phyloP scores from a whole-genome alignment of 2,329 filamentous ascomycete species.

The Apiospora pterosperma region DNA sequence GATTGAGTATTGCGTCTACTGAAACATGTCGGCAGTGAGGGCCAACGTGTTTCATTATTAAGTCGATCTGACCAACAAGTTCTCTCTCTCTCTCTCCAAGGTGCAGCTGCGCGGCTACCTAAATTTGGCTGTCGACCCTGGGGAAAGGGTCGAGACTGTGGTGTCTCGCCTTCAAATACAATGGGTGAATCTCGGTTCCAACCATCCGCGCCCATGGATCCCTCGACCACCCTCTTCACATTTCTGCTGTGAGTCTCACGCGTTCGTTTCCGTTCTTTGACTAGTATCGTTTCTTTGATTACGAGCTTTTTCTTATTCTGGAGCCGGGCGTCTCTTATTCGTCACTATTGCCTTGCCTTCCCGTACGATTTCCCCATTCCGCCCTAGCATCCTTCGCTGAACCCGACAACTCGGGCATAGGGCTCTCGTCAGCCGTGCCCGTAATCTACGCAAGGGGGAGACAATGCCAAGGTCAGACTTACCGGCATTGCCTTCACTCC shows the following conservation, averaged over 20 bases:
- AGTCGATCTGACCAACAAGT: neutral
- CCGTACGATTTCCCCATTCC: neutral
- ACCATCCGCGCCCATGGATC: slow-evolving; percentile 43
- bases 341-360: neutral
- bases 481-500: slow-evolving; percentile 3
- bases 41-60: neutral
- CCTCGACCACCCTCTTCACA: slow-evolving; percentile 63
- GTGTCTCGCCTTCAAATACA: neutral
- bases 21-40: slow-evolving; percentile 3
- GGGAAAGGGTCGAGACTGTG: no score
- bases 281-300: neutral
- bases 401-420: neutral
- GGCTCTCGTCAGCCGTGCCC: neutral
- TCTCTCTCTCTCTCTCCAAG: neutral
- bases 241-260: slow-evolving; percentile 60
- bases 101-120: neutral
- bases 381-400: neutral
- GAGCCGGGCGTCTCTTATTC: slow-evolving; percentile 8
- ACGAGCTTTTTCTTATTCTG: slow-evolving; percentile 13
- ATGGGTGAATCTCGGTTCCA: neutral
- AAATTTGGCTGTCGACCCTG: no score
- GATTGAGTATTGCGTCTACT: slow-evolving; percentile 1
- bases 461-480: slow-evolving; percentile 26
- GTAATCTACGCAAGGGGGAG: slow-evolving; percentile 12
- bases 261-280: neutral